These are phyloP conservation scores for Thozetella sp. DNA, from an alignment of 495 filamentous ascomycete genomes.

Conservation along the genomic window DNA sequence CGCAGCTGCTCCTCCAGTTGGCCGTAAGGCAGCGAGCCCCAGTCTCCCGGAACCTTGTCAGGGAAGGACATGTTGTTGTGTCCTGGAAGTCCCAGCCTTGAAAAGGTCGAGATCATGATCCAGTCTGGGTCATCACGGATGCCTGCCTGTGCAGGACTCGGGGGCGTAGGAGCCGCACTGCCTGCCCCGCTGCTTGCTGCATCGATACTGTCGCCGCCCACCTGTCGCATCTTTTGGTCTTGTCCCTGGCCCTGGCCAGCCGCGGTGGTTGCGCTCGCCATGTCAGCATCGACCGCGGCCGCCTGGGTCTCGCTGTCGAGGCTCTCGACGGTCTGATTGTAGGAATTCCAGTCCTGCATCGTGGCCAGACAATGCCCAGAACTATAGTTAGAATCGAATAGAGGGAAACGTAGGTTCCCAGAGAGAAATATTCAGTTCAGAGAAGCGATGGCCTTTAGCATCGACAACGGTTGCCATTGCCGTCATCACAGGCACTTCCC, in stretches of 20 bases:
- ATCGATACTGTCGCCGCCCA: neutral
- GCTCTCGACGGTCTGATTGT: neutral
- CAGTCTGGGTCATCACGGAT: neutral
- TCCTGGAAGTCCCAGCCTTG: neutral
- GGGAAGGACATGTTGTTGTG: neutral
- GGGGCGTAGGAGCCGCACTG: neutral
- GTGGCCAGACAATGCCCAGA: neutral
- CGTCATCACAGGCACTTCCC: too few species aligned
- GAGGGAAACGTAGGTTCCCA: too few species aligned
- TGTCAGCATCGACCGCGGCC: too few species aligned
- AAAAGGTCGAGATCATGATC: neutral
- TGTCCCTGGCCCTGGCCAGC: too few species aligned
- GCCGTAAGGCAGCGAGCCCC: neutral
- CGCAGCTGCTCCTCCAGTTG: neutral
- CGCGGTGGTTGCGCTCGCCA: too few species aligned
- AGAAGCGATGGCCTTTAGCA: too few species aligned
- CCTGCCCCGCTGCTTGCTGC: neutral
- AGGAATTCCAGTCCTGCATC: neutral
- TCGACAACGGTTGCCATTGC: too few species aligned
- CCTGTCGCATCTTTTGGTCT: neutral
- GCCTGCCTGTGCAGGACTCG: neutral
- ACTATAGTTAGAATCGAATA: too few species aligned
- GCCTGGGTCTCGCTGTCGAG: neutral
- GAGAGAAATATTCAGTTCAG: too few species aligned
- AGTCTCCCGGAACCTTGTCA: neutral